phyloP scores from a whole-genome alignment of 805 yeast species.

The Priceomyces carsonii region DNA sequence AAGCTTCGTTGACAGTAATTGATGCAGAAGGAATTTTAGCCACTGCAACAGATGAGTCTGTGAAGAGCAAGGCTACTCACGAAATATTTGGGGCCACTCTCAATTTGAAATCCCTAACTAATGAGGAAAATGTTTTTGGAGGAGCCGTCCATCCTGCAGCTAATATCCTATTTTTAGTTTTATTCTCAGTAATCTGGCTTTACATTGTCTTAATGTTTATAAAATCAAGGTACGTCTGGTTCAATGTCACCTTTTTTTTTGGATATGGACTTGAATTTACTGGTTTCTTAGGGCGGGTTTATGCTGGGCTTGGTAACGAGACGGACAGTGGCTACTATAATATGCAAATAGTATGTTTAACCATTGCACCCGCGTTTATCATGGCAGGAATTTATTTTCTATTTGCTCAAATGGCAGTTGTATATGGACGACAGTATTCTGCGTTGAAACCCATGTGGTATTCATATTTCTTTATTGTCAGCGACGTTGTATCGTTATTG shows the following conservation, averaged over 20 bases:
- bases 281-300: slow-evolving; percentile 65
- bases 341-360: slow-evolving; percentile 66
- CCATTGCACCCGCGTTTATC: slow-evolving; percentile 79
- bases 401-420: slow-evolving; percentile 63
- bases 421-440: slow-evolving; percentile 58
- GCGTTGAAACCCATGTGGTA: slow-evolving; percentile 56
- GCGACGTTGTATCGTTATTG: slow-evolving; percentile 63
- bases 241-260: slow-evolving; percentile 54
- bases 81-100: slow-evolving; percentile 31
- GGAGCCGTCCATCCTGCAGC: too few species aligned
- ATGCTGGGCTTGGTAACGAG: slow-evolving; percentile 40
- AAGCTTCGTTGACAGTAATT: slow-evolving; percentile 33
- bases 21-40: slow-evolving; percentile 34
- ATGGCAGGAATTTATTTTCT: slow-evolving; percentile 82
- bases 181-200: slow-evolving; percentile 35
- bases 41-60: slow-evolving; percentile 34
- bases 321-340: slow-evolving; percentile 44
- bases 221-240: slow-evolving; percentile 62
- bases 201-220: slow-evolving; percentile 30
- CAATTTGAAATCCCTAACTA: slow-evolving; percentile 27
- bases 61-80: slow-evolving; percentile 27
- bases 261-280: slow-evolving; percentile 62
- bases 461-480: slow-evolving; percentile 61
- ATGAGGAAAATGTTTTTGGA: slow-evolving; percentile 29
- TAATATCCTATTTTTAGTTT: too few species aligned